Base-by-base conservation (phyloP, 352 stramenopile genomes). In the Pythium monospermum region DNA sequence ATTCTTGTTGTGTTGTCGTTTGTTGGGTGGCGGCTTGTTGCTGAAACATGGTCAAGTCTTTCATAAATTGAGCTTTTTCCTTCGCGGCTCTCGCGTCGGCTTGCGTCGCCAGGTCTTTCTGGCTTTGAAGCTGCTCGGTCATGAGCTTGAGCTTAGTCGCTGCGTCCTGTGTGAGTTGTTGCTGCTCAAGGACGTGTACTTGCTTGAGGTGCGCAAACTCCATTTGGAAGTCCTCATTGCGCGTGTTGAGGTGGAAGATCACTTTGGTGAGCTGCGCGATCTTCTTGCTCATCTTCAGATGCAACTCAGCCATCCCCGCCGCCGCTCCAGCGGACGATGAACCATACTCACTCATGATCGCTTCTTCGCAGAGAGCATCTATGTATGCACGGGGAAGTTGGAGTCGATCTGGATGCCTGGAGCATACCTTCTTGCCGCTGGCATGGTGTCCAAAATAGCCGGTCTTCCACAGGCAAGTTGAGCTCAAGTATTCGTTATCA, bases 201-300 rank as follows among this genome's bases (percentile, higher is more conserved):
- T 46, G 53, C n/a, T 71, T 64, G 33, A 67, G 45, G 18, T 81
- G 69, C 23, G 74, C 64, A 2, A 87, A 60, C 59, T 88, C 83
- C n/a, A 59, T 63, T 59, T 91, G 68, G 28, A 86, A 84, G 61
- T 97, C 88, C 55, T 97, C 87, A 56, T 97, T 97, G 58, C 87
- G 85, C 3, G 88, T 97, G 64, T 97, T 97, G 43, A 97, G 72
- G 56, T 96, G 88, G 72, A 96, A 96, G 47, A 97, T 95, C 30
- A 96, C 90, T 61, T 96, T 96, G 23, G 90, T 97, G 19, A 97
- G 73, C 79, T 96, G 88, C 42, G 90, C 88, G 52, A 97, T 90
- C 71, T 97, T 96, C 70, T 97, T 97, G 69, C 83, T 95, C 88
- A 97, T 96, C 64, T 96, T 96, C 36, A 96, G 70, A 47, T 96